Conservation (phyloP, 768 basidiomycete species). For the Tulasnella sp. region DNA sequence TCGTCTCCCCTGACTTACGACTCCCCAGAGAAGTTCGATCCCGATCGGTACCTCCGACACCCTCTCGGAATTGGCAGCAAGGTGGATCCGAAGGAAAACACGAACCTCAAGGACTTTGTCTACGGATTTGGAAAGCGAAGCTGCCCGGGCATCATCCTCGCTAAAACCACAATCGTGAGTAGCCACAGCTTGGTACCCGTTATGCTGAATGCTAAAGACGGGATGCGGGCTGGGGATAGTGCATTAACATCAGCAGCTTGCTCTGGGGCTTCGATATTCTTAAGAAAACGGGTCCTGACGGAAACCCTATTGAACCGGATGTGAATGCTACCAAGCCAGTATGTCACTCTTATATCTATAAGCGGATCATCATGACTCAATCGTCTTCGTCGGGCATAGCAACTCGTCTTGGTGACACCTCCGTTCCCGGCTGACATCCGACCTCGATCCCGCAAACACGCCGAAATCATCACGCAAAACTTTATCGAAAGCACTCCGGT, state of each 20-base stretch:
- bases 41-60: slow-evolving; percentile 33
- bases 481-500: neutral
- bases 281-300: neutral
- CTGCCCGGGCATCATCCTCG: neutral
- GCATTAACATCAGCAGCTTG: neutral
- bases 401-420: neutral
- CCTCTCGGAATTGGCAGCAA: neutral
- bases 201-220: neutral
- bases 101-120: slow-evolving; percentile 1
- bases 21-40: slow-evolving; percentile 38
- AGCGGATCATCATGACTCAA: too few species aligned
- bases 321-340: slow-evolving; percentile 4
- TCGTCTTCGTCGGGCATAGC: neutral
- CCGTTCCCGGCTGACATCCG: neutral
- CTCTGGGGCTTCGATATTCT: slow-evolving; percentile 8
- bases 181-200: neutral
- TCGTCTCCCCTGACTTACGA: slow-evolving; percentile 40
- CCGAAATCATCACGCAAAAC: slow-evolving; percentile 3
- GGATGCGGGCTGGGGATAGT: neutral
- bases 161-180: neutral
- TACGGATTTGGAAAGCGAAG: slow-evolving; percentile 1
- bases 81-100: neutral
- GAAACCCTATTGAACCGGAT: neutral
- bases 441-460: neutral
- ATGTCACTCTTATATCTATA: neutral